phyloP scores from a whole-genome alignment of 768 basidiomycete species.

The Lentinula sp. region DNA sequence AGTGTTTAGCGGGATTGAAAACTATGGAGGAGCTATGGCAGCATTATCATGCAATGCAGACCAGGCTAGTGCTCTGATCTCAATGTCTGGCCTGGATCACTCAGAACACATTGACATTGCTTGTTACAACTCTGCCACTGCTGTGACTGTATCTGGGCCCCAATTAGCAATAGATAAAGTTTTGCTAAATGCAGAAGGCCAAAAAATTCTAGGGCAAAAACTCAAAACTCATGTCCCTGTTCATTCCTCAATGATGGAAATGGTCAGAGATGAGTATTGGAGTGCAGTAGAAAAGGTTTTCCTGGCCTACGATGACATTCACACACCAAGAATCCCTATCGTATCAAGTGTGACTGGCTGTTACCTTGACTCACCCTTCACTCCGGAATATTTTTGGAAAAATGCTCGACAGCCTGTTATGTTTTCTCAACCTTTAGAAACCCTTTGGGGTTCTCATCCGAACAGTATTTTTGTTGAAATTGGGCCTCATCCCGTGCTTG shows the following conservation, averaged over 20 bases:
- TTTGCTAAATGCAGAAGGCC: constrained; percentile 18
- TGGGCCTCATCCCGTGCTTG: constrained; percentile 31
- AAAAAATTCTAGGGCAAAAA: constrained; percentile 26
- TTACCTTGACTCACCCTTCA: neutral
- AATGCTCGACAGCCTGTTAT: constrained; percentile 18
- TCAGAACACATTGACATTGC: constrained; percentile 27
- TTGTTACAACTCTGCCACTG: constrained; percentile 32
- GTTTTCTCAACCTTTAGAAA: constrained; percentile 10
- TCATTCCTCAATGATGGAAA: constrained; percentile 33
- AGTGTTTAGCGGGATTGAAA: constrained; percentile 26
- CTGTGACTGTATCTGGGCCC: constrained; percentile 31
- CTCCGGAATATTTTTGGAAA: constrained; percentile 28
- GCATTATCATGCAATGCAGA: constrained; percentile 29
- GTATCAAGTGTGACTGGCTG: no score
- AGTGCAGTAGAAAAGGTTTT: no score
- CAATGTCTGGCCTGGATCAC: constrained; percentile 1
- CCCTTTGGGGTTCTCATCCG: neutral
- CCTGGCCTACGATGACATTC: constrained; percentile 24
- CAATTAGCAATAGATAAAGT: constrained; percentile 19
- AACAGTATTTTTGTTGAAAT: constrained; percentile 27
- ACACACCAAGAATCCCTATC: constrained; percentile 19
- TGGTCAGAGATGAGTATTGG: constrained; percentile 17
- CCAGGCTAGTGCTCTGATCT: constrained; percentile 21
- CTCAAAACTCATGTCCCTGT: constrained; percentile 29
- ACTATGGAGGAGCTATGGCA: constrained; percentile 33